Base-by-base conservation (phyloP, 331 rosid genomes). In the Rosa hybrid region DNA sequence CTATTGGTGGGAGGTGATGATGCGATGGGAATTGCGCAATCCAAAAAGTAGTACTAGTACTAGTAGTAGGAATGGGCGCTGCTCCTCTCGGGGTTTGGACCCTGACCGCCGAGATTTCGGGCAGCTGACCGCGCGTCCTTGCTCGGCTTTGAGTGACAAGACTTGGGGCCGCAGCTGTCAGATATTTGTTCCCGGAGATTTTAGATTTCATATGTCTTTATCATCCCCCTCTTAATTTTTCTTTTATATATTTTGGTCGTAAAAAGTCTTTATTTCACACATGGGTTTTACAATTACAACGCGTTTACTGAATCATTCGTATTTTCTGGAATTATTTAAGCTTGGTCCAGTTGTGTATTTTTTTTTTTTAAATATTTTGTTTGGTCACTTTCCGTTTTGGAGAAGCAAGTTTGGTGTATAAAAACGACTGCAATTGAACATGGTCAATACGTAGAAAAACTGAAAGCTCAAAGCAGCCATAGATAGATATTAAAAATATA, bases 91-190 rank as follows among this genome's bases (percentile, higher is more conserved):
- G 78, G 21, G 76, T 77, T 79, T 85, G 94, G 68, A 81, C 85
- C 90, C 92, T 69, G 74, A 69, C 92, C 94, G 84, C 76, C 49
- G 44, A 10, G 82, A 83, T 75, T 78, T 88, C 84, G 94, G 97
- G 92, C 89, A 89, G 81, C 84, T 84, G 85, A 86, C 92, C 86
- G 21, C 11, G 76, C 67, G 82, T 50, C 69, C 57, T 8, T 18
- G 46, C 8, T 6, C 14, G 13, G 73, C 76, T 5, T 62, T 77
- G 49, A 17, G 50, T 65, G 12, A 60, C 21, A 71, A 71, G 71
- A 60, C 10, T 59, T 77, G 81, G 83, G 85, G 90, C 88, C 82
- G 42, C 23, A 18, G 54, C 65, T 86, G 80, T 75, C 75, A 75
- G 62, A 63, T 65, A 65, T 68, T 67, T 70, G 46, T 17, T 20